These are phyloP conservation scores for Phytophthora tentaculata DNA, from an alignment of 352 stramenopile genomes.

Conservation along the genomic window DNA sequence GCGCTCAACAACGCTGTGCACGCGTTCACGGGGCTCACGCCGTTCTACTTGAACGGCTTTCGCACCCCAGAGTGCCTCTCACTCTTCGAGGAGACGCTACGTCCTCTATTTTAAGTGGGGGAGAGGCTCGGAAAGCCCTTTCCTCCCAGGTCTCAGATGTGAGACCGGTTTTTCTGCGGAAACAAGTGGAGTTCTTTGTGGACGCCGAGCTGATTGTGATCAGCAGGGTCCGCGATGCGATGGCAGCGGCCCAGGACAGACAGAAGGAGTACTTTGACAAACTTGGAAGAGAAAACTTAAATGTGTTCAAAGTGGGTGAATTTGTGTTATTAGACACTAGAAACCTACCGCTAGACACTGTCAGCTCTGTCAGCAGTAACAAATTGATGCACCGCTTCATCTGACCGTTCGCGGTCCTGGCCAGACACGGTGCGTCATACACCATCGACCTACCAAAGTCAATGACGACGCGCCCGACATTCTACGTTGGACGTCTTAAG, in stretches of 20 bases:
- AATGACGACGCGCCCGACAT: neutral
- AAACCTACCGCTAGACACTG: slow-evolving; percentile 11
- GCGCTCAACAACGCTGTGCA: slow-evolving; percentile 23
- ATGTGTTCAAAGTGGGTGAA: slow-evolving; percentile 1
- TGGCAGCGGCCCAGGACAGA: neutral
- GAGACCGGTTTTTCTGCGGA: neutral
- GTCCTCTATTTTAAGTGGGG: slow-evolving; percentile 1
- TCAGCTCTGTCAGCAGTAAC: slow-evolving; percentile 6
- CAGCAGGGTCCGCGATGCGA: neutral
- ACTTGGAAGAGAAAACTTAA: slow-evolving; percentile 8
- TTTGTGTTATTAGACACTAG: slow-evolving; percentile 10
- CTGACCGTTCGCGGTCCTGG: slow-evolving; percentile 11
- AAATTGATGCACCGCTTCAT: slow-evolving; percentile 30
- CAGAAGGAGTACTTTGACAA: slow-evolving; percentile 3
- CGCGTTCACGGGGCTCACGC: slow-evolving; percentile 20
- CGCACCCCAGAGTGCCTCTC: neutral
- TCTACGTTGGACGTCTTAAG: neutral
- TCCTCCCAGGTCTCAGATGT: neutral
- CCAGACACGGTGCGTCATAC: neutral
- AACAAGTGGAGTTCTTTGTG: neutral
- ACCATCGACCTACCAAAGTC: slow-evolving; percentile 7
- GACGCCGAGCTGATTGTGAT: neutral
- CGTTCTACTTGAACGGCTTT: slow-evolving; percentile 10
- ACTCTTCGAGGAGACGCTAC: neutral
- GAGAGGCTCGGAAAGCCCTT: neutral